Evolutionary conservation across 352 stramenopile species (phyloP), one percentile per base, ranked within the genome.

Genomic region (Thalassiosira mediterranea): DNA sequence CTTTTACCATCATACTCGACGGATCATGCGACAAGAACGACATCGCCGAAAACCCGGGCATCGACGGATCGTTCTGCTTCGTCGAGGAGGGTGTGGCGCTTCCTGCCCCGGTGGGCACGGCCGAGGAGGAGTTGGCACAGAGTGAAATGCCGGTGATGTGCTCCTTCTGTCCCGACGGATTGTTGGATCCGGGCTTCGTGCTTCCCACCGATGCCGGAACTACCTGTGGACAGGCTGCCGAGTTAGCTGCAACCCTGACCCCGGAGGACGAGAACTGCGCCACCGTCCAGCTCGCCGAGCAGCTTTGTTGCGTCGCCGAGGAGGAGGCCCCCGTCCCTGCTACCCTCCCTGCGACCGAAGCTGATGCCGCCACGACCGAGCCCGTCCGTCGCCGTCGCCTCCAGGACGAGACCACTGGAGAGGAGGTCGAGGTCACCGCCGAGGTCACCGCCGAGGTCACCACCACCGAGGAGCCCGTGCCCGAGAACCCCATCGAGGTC

Each of bases 21-120:
- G 38, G 38, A 5, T 3, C n/a, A 10, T 60, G 51, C 23, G 26
- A 2, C 25, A 34, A 40, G 4, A 25, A 60, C 51, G 28, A 26
- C 13, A 60, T 60, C 32, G 23, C 13, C 19, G 51, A 38, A 2
- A 60, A 60, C 28, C 51, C 51, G 25, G 51, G 51, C 25, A 23
- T 72, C 8, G 0, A 32, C 10, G 23, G 3, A 1, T 31, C 56
- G 17, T 37, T 42, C n/a, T 65, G 56, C 37, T 65, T 54, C 25
- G n/a, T 48, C 5, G 66, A 72, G n/a, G 29, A 10, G n/a, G 51
- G 25, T 5, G 63, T 56, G 8, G 51, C 63, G 0, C 10, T 72
- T 38, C 63, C 63, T 8, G 62, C 31, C 0, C 49, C 49, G 10
- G n/a, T n/a, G n/a, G n/a, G n/a, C n/a, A n/a, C n/a, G n/a, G n/a